A percentile compares a stretch with the other conserved stretches of the same genome.
Evolutionary conservation across 176 grass and related monocot genomes (phyloP).

Genomic region (Triticum monococcum): DNA sequence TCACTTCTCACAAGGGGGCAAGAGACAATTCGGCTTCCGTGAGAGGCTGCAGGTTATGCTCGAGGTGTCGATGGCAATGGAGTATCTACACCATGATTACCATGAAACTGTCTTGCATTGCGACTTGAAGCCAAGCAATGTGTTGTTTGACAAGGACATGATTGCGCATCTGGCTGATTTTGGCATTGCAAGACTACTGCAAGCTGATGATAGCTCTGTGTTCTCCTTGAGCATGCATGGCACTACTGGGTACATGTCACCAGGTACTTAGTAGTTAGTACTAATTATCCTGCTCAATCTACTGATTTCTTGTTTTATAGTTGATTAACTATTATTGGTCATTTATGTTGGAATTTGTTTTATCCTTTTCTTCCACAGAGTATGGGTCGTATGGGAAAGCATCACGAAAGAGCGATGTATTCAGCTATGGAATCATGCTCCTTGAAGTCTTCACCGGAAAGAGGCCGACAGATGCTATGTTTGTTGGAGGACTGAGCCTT

Average conservation of each 20-base stretch:
- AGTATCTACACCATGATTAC: not conserved
- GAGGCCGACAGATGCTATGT: not conserved
- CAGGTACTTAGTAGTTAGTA: not conserved
- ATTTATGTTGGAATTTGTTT: not conserved
- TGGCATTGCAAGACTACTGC: not conserved
- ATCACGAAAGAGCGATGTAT: not conserved
- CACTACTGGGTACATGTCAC: not conserved
- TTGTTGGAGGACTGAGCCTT: not conserved
- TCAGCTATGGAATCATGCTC: not conserved
- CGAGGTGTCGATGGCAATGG: not conserved
- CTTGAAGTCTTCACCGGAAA: not conserved
- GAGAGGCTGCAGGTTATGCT: not conserved
- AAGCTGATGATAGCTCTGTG: not conserved
- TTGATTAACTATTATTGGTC: not conserved
- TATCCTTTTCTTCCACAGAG: not conserved
- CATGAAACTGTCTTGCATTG: not conserved
- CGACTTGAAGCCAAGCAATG: conserved; percentile 8
- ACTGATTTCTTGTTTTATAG: not conserved
- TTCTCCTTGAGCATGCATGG: not conserved
- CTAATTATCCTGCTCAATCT: no score
- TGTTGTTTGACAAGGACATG: not conserved
- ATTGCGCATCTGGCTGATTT: not conserved
- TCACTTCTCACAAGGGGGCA: not conserved
- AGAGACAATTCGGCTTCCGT: not conserved
- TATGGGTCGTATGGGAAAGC: not conserved